Base-by-base conservation (phyloP, 78 protist species). In the Paratrimastix pyriformis region DNA sequence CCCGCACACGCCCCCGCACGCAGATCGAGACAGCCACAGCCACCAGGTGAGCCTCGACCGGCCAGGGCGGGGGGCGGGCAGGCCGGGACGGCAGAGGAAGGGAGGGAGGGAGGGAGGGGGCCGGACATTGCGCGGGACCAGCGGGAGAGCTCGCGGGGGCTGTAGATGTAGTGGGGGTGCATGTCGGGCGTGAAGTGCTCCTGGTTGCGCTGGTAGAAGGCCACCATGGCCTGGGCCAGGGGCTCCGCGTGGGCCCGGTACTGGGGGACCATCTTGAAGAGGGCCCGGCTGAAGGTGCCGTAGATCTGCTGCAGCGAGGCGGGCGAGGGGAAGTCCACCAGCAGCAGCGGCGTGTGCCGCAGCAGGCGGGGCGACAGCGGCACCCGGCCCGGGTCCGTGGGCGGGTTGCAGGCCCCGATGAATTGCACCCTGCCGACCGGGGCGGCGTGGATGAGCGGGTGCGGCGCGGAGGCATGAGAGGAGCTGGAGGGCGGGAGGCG, bases 391-490 rank as follows among this genome's bases (percentile, higher is more conserved):
- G 96, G 90, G 66, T 92, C 97, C 2, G 99, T 93, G 60, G 98
- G 97, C 18, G 99, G 99, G 76, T 96, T 94, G 80, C 98, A 96
- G 13, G 98, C 98, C 11, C 92, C 95, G n/a, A 76, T 64, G 42
- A 85, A 76, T 3, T 1, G 55, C 2, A 81, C 65, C 21, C 26
- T 65, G 2, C n/a, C n/a, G n/a, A n/a, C n/a, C n/a, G n/a, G n/a
- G n/a, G n/a, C n/a, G n/a, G n/a, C n/a, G n/a, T n/a, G n/a, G n/a
- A n/a, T n/a, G n/a, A n/a, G n/a, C n/a, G n/a, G n/a, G n/a, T n/a
- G n/a, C n/a, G n/a, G n/a, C n/a, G n/a, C n/a, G n/a, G n/a, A n/a
- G n/a, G n/a, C n/a, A n/a, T n/a, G n/a, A n/a, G n/a, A n/a, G n/a
- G n/a, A n/a, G n/a, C n/a, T n/a, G n/a, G n/a, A n/a, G n/a, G n/a